These are phyloP conservation scores for Vitis hybrid DNA, from an alignment of 177 flowering plant species.

Conservation along the genomic window DNA sequence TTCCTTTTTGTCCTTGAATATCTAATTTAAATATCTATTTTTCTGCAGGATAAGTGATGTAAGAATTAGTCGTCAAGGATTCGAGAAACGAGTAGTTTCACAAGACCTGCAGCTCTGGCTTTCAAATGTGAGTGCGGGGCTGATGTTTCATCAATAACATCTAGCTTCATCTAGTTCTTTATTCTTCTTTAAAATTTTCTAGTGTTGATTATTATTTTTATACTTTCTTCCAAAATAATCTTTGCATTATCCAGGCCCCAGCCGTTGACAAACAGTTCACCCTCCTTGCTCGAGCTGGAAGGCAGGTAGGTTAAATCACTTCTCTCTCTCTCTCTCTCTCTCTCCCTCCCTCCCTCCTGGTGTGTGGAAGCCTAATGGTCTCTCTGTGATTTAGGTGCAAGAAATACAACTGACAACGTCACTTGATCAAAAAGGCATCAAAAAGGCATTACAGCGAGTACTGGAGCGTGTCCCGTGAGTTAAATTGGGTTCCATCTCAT, in stretches of 20 bases:
- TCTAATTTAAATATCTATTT: neutral
- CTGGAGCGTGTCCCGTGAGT: conserved; percentile 80
- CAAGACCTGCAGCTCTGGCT: conserved; percentile 97
- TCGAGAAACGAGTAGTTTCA: conserved; percentile 91
- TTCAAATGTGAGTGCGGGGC: conserved; percentile 67
- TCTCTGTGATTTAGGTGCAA: conserved; percentile 58
- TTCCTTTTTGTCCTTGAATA: neutral
- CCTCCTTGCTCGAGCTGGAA: conserved; percentile 94
- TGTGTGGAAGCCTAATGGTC: neutral
- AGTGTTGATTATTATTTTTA: neutral
- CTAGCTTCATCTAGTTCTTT: neutral
- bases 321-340: neutral
- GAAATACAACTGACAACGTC: conserved; percentile 74
- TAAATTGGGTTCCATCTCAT: neutral
- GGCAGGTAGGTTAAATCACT: conserved; percentile 49
- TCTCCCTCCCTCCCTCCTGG: neutral
- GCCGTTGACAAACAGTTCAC: conserved; percentile 50
- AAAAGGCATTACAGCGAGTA: conserved; percentile 74
- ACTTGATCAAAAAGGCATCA: conserved; percentile 86
- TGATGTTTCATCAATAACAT: too few species aligned
- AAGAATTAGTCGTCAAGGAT: conserved; percentile 77
- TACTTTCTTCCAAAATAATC: neutral
- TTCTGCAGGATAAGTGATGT: conserved; percentile 63
- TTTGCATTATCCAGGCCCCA: conserved; percentile 53
- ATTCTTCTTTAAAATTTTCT: neutral